phyloP scores from a whole-genome alignment of 2,329 filamentous ascomycete species.

The Stachybotrys echinatus region DNA sequence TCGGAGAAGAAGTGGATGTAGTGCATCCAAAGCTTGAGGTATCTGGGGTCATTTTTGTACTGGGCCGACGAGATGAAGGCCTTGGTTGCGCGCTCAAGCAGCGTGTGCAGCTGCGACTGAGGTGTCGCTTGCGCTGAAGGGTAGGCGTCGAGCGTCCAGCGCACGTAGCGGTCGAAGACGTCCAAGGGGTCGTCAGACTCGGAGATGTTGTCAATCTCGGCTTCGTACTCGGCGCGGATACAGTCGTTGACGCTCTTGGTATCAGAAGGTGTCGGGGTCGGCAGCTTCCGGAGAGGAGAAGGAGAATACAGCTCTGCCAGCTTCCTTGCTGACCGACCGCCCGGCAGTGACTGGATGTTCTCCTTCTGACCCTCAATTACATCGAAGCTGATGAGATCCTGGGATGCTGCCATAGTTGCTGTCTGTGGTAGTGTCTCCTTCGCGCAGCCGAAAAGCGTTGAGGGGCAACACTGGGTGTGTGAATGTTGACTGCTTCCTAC shows the following conservation, averaged over 20 bases:
- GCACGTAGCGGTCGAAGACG: slow-evolving; percentile 92
- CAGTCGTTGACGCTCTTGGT: slow-evolving; percentile 73
- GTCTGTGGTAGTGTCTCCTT: slow-evolving; percentile 14
- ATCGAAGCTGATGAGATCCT: slow-evolving; percentile 70
- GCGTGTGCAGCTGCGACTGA: slow-evolving; percentile 80
- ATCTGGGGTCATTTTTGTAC: slow-evolving; percentile 93
- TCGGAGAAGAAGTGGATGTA: slow-evolving; percentile 94
- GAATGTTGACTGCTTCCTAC: too few relatives aligned
- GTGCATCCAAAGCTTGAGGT: slow-evolving; percentile 87
- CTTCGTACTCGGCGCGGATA: slow-evolving; percentile 79
- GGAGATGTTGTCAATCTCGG: slow-evolving; percentile 68
- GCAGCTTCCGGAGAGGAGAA: slow-evolving; percentile 50
- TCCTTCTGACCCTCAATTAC: slow-evolving; percentile 96
- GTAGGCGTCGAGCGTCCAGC: slow-evolving; percentile 94
- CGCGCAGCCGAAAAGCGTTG: slow-evolving; percentile 1
- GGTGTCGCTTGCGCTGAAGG: slow-evolving; percentile 88
- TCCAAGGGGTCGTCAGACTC: slow-evolving; percentile 95
- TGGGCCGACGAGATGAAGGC: slow-evolving; percentile 77
- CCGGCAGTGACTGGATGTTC: slow-evolving; percentile 91
- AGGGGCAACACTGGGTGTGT: too few relatives aligned
- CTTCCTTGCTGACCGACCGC: slow-evolving; percentile 81
- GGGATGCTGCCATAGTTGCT: slow-evolving; percentile 39
- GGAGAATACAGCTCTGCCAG: slow-evolving; percentile 78
- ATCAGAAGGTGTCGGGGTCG: slow-evolving; percentile 63
- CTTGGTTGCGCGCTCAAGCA: slow-evolving; percentile 91